Conservation (phyloP, 768 basidiomycete species). For the Lactarius psammicola region DNA sequence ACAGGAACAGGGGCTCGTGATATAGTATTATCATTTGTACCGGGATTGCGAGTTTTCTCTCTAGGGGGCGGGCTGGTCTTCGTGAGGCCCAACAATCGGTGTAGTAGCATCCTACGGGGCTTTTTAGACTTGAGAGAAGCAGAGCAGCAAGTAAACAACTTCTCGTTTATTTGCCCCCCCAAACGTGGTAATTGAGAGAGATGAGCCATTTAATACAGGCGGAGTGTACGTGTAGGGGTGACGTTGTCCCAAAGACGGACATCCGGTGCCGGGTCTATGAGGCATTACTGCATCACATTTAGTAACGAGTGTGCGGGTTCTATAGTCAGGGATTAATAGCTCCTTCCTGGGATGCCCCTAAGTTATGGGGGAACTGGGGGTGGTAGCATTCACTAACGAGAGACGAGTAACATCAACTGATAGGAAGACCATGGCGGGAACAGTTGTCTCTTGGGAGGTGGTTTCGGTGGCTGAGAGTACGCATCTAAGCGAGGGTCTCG, state of each 20-base stretch:
- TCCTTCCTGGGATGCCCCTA: background rate
- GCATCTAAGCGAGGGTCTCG: background rate
- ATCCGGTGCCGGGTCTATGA: background rate
- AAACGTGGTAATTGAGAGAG: background rate
- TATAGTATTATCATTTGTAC: background rate
- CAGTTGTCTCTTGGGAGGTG: background rate
- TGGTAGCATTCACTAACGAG: background rate
- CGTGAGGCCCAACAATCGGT: background rate
- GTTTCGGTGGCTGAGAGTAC: background rate
- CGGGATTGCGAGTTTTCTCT: background rate
- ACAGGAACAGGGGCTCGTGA: slow-evolving; percentile 3
- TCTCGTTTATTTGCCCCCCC: background rate
- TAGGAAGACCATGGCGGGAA: background rate
- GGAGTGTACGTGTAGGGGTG: background rate
- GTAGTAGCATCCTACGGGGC: background rate
- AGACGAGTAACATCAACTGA: background rate
- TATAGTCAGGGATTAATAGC: background rate
- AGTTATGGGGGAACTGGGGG: background rate
- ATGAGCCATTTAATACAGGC: background rate
- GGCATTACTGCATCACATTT: background rate
- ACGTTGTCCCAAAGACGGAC: background rate
- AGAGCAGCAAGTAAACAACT: background rate
- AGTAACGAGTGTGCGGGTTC: background rate
- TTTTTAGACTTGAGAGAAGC: background rate
- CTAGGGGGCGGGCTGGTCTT: background rate